phyloP scores from a whole-genome alignment of 2,329 filamentous ascomycete species.

The Trichoderma sp. region DNA sequence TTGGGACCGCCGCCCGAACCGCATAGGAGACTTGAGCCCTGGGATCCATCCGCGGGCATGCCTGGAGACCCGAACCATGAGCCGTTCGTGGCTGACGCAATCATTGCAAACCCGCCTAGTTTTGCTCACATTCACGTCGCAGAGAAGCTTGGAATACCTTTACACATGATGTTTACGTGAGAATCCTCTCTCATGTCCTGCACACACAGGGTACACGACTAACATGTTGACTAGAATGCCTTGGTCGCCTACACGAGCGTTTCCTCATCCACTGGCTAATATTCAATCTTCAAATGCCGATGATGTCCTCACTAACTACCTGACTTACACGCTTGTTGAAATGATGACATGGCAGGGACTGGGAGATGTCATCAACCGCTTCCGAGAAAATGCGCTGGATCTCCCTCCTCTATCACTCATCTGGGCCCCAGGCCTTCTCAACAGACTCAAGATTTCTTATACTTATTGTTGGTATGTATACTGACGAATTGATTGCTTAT shows the following conservation, averaged over 20 bases:
- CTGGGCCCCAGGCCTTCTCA: slow-evolving; percentile 78
- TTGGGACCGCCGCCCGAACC: slow-evolving; percentile 47
- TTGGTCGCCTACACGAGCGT: slow-evolving; percentile 81
- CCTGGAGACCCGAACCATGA: slow-evolving; percentile 42
- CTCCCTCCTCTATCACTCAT: slow-evolving; percentile 76
- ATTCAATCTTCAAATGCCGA: slow-evolving; percentile 75
- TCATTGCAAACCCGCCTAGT: slow-evolving; percentile 75
- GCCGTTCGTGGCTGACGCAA: slow-evolving; percentile 80
- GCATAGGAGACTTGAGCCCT: slow-evolving; percentile 46
- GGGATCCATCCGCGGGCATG: slow-evolving; percentile 38
- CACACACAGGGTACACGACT: background rate
- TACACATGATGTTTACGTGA: slow-evolving; percentile 89
- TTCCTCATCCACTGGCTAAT: slow-evolving; percentile 83
- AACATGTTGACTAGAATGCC: slow-evolving; percentile 69
- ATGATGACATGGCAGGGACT: slow-evolving; percentile 93
- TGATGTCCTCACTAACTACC: slow-evolving; percentile 72
- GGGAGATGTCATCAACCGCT: slow-evolving; percentile 87
- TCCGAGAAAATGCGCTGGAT: slow-evolving; percentile 70
- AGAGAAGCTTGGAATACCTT: slow-evolving; percentile 70
- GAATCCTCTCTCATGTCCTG: slow-evolving; percentile 28
- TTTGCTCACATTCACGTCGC: slow-evolving; percentile 75
- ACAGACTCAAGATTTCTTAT: slow-evolving; percentile 73
- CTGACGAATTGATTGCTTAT: too few species aligned
- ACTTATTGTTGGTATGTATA: slow-evolving; percentile 76
- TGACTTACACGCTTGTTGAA: slow-evolving; percentile 81